phyloP scores from a whole-genome alignment of 768 basidiomycete species.

The Mycena belliarum region DNA sequence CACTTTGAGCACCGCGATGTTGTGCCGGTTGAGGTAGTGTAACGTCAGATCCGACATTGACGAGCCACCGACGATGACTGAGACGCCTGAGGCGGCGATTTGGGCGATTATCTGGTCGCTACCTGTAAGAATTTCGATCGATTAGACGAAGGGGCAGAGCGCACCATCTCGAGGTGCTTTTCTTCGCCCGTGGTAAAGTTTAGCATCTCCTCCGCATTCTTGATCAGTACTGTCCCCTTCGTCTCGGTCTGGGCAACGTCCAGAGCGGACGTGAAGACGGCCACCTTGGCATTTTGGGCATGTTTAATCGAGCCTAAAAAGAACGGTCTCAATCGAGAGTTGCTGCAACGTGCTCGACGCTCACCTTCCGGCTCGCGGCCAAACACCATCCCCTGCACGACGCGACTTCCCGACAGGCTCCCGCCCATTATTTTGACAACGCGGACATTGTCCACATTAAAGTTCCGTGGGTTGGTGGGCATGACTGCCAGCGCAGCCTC shows the following conservation, averaged over 20 bases:
- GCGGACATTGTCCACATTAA: conserved; percentile 97
- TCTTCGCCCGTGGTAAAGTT: conserved; percentile 97
- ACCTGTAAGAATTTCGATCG: not conserved
- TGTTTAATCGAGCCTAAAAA: conserved; percentile 77
- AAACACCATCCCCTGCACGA: conserved; percentile 98
- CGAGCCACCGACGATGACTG: conserved; percentile 91
- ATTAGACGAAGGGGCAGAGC: not conserved
- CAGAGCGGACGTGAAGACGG: conserved; percentile 89
- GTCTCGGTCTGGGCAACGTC: conserved; percentile 98
- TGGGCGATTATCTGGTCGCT: conserved; percentile 84
- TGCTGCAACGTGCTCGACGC: conserved; percentile 17
- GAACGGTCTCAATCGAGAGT: not conserved
- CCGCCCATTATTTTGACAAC: conserved; percentile 99
- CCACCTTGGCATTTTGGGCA: conserved; percentile 85
- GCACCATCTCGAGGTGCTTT: conserved; percentile 89
- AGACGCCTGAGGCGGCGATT: conserved; percentile 93
- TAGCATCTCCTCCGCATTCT: conserved; percentile 94
- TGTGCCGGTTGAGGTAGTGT: conserved; percentile 93
- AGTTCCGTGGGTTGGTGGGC: conserved; percentile 84
- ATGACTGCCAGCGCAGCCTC: conserved; percentile 93
- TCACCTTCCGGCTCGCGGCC: conserved; percentile 92
- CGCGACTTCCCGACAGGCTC: conserved; percentile 76
- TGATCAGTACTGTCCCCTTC: conserved; percentile 95
- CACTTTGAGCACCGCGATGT: conserved; percentile 95
- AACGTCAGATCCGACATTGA: conserved; percentile 93